Evolutionary conservation across 192 early-diverging fungal species (phyloP).

Genomic region (Chytriomyces sp.): DNA sequence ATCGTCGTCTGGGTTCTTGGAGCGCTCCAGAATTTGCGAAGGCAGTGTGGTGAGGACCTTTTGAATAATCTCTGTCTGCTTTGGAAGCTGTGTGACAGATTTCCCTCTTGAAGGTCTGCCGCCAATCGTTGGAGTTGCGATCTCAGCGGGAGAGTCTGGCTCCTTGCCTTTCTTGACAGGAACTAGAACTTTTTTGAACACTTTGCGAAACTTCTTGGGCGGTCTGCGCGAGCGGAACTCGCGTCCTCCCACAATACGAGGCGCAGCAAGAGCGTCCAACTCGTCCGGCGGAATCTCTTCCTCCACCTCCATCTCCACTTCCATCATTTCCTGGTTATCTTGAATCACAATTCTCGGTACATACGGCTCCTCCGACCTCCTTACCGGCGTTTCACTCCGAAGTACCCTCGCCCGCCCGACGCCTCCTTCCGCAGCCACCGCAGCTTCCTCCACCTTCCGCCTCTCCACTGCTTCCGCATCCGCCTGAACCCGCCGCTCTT

Average conservation of each 20-base stretch:
- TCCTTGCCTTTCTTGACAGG: background rate
- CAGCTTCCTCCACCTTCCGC: background rate
- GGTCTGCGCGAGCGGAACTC: conserved; percentile 13
- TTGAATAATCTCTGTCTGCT: background rate
- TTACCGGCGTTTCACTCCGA: background rate
- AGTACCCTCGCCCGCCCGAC: background rate
- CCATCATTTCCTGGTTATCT: conserved; percentile 5
- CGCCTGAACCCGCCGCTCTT: conserved; percentile 1
- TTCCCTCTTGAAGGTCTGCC: background rate
- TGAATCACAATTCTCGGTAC: background rate
- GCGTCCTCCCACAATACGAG: conserved; percentile 20
- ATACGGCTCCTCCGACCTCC: background rate
- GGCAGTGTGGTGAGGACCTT: background rate
- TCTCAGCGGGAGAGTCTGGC: background rate
- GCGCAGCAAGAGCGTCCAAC: background rate
- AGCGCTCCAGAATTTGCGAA: conserved; percentile 1
- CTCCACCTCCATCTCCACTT: conserved; percentile 23
- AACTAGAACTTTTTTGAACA: conserved; percentile 21
- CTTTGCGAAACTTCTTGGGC: conserved; percentile 21
- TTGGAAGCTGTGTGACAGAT: background rate
- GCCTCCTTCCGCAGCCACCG: background rate
- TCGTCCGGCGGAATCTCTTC: conserved; percentile 12
- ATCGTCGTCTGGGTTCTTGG: conserved; percentile 10
- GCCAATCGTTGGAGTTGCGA: background rate
- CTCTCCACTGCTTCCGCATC: conserved; percentile 7